Base-by-base conservation (phyloP, 75 land plant species). In the Pinus taeda region DNA sequence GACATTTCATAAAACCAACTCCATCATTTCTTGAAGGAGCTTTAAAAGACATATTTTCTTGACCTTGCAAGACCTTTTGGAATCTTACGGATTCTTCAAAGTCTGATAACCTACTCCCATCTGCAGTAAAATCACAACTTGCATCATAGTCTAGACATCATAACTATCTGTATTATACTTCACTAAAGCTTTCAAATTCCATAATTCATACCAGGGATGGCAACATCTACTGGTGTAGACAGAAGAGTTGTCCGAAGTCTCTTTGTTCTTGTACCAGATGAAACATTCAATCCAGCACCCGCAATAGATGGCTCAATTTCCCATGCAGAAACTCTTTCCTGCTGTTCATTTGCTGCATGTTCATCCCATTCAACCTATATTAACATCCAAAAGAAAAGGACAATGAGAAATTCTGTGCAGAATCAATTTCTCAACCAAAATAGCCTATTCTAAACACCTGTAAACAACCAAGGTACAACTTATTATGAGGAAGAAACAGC, bases 61-160 rank as follows among this genome's bases (percentile, higher is more conserved):
- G 95, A 93, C 89, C 95, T 90, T 93, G 95, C 91, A 93, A 90
- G 95, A 93, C 93, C 95, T 85, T 86, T 77, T 78, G 82, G 88
- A 84, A 88, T 83, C 87, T 71, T 62, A 76, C 30, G 37, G 92
- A 82, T 81, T 90, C 92, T 79, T 82, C 76, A 57, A 83, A 80
- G 87, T 86, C 89, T 36, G 79, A 71, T 29, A 37, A 69, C 63
- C 83, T 82, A 64, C 76, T 75, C 53, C 82, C 83, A 80, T 80
- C 90, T 90, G 77, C 42, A 81, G 71, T 59, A 18, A 26, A 8
- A 62, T 39, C 18, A 60, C 15, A 75, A 33, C 3, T n/a, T 9
- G 73, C 24, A 62, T 42, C 29, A 75, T 21, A 75, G 37, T 36
- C 73, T 36, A 75, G 74, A 62, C 45, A 36, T 29, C 29, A 39